Percentiles rank a stretch among this genome's conserved stretches.
These are phyloP conservation scores for Hypoxylon lienhwacheense DNA, from an alignment of 495 filamentous ascomycete genomes.

Conservation along the genomic window DNA sequence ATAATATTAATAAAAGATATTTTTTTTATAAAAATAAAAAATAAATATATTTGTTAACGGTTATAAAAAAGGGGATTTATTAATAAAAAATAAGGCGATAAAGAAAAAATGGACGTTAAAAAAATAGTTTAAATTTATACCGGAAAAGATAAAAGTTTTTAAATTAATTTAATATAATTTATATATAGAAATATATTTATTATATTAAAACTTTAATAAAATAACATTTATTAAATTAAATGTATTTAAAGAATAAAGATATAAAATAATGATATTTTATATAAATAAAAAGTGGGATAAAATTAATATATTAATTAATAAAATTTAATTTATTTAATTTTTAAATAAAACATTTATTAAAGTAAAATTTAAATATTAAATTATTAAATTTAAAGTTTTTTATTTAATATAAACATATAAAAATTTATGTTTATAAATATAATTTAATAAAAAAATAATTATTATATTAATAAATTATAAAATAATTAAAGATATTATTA, in stretches of 20 bases:
- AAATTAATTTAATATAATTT: background rate
- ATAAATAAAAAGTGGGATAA: background rate
- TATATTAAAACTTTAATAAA: background rate
- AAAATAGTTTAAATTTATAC: background rate
- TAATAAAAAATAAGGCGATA: background rate
- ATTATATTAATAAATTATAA: background rate
- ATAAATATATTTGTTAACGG: background rate
- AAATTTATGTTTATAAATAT: background rate
- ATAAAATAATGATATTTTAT: background rate
- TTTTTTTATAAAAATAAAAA: background rate
- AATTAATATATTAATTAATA: background rate
- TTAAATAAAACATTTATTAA: background rate
- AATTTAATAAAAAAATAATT: background rate
- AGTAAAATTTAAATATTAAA: background rate
- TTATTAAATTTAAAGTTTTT: background rate
- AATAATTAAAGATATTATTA: background rate
- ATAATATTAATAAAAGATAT: constrained; percentile 3
- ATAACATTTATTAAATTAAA: background rate
- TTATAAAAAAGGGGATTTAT: background rate
- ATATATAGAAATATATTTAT: background rate
- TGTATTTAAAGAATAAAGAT: background rate
- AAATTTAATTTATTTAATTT: background rate
- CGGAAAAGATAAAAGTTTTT: background rate
- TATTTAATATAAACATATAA: background rate
- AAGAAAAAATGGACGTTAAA: background rate